These are phyloP conservation scores for Zarea fungicola DNA, from an alignment of 2,329 filamentous ascomycete genomes.

Conservation along the genomic window DNA sequence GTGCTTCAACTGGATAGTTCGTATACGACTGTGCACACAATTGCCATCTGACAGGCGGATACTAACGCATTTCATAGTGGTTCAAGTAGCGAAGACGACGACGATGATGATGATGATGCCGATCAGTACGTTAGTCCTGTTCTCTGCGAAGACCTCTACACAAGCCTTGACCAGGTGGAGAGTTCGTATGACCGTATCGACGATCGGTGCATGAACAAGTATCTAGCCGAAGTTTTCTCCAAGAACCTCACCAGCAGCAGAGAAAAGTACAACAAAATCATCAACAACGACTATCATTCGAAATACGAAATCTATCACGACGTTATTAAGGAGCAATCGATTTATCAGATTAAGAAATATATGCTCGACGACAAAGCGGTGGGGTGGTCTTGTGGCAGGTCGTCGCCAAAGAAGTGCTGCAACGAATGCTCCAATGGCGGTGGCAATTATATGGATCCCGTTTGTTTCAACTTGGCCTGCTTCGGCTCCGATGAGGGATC, in stretches of 20 bases:
- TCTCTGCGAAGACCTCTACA: not conserved
- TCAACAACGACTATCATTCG: not conserved
- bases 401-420: conserved; percentile 1
- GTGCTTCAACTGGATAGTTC: conserved; percentile 9
- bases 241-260: not conserved
- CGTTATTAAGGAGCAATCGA: not conserved
- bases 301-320: conserved; percentile 6
- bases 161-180: not conserved
- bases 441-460: conserved; percentile 1
- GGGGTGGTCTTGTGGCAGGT: not conserved
- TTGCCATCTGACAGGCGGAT: not conserved
- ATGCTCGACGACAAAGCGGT: conserved; percentile 1
- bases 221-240: not conserved
- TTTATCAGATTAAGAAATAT: not conserved
- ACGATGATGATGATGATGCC: not conserved
- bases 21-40: not conserved
- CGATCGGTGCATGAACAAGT: not conserved
- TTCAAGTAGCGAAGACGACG: not conserved
- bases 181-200: not conserved
- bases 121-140: not conserved
- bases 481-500: not conserved
- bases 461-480: not conserved
- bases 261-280: conserved; percentile 4
- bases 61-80: not conserved
- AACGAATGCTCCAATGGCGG: not conserved